Evolutionary conservation across 2,329 filamentous ascomycete genomes (phyloP), one percentile per base, ranked within the genome.

Genomic region (Neocucurbitaria cava): DNA sequence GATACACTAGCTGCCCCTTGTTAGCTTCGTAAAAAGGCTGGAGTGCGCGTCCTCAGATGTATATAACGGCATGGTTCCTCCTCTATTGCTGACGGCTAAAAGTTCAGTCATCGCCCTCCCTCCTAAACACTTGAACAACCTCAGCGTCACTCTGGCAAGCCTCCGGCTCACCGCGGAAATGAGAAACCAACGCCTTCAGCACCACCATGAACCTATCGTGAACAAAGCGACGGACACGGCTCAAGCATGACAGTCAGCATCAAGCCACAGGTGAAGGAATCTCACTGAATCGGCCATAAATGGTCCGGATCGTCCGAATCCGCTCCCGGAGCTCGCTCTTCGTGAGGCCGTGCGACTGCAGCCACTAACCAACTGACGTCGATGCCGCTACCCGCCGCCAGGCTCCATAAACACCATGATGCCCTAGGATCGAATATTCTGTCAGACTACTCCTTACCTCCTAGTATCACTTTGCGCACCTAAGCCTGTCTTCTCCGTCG

Each of bases 341-440:
- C 45, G 55, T 45, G 45, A 60, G 40, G 53, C 61, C 59, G 40
- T 51, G 59, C 59, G 56, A 52, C 30, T 28, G 52, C 61, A 59
- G 47, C 56, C 48, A 56, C 39, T 26, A 23, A 30, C n/a, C 18
- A 63, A 46, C 52, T 64, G 63, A 67, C 65, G 64, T 66, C 62
- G 64, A 61, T 65, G 59, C 61, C 65, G 65, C 53, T 61, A 40
- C 58, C 66, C 66, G 64, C 66, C 58, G 62, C 64, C 65, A 53
- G 39, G 51, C 47, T 49, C 47, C 49, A 50, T 58, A 52, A 51
- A 52, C 54, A 62, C 49, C 51, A 68, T 70, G 66, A 59, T 65
- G 61, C 61, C 58, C 55, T 65, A 64, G 57, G 58, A 52, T 49
- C 49, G 49, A 43, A 44, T 36, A 49, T 61, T 59, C 44, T 28